Conservation (phyloP, 345 rosid species). For the Camelina laxa region DNA sequence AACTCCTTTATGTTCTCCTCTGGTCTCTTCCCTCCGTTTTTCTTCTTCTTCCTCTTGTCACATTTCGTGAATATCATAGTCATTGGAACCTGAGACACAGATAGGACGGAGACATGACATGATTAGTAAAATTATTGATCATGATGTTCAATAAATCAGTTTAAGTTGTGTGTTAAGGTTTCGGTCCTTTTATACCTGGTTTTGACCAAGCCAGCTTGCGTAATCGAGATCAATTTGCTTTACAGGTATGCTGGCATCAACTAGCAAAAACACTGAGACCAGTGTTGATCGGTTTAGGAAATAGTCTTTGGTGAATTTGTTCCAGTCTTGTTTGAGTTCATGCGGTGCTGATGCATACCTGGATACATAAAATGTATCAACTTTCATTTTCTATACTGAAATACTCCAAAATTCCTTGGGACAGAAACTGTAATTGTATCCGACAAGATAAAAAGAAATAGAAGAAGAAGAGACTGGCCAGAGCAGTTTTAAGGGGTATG, state of each 20-base stretch:
- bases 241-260: conserved; percentile 93
- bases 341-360: conserved; percentile 95
- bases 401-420: background rate
- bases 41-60: conserved; percentile 93
- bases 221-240: conserved; percentile 91
- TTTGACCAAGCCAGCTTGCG: conserved; percentile 97
- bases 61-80: conserved; percentile 93
- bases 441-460: background rate
- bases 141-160: conserved; percentile 10
- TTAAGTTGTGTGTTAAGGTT: background rate
- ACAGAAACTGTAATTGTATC: conserved; percentile 13
- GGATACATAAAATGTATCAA: conserved; percentile 27
- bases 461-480: conserved; percentile 5
- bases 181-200: conserved; percentile 62
- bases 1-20: conserved; percentile 80
- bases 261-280: conserved; percentile 86
- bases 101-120: background rate
- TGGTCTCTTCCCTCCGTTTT: conserved; percentile 87
- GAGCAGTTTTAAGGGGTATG: background rate
- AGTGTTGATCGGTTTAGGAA: conserved; percentile 81
- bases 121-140: background rate
- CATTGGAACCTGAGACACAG: conserved; percentile 75
- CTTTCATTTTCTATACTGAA: background rate
- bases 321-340: conserved; percentile 79
- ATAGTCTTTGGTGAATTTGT: conserved; percentile 83